Base-by-base conservation (phyloP, 768 basidiomycete genomes). In the Trametes punicea region DNA sequence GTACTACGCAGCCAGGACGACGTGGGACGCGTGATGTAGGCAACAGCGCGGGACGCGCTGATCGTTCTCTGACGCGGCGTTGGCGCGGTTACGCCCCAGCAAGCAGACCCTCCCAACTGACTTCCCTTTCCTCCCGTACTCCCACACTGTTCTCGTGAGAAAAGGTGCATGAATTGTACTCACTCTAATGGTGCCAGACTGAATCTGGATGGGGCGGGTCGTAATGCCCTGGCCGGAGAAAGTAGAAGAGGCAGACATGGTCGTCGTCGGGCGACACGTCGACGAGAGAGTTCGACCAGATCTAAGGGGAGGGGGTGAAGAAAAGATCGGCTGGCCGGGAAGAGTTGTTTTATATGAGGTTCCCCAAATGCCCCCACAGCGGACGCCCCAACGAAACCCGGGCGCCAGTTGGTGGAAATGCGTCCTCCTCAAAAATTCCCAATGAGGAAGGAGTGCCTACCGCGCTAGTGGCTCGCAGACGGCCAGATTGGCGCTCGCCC, bases 121-220 rank as follows among this genome's bases (percentile, higher is more conserved):
- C 51, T 26, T 34, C 23, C 20, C 49, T 9, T 27, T 11, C 34
- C 26, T 25, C 34, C 38, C 29, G 31, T 55, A 27, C 42, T 36
- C 27, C 36, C 27, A 36, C n/a, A n/a, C n/a, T 15, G 15, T 9
- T n/a, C 34, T 8, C 34, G 38, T 27, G 39, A 42, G 15, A 44
- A 41, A 18, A 46, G 20, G 5, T 18, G 9, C 5, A 46, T 2
- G 15, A 36, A 13, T n/a, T 16, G 58, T 27, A 67, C 70, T 65
- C 59, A 73, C 71, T 62, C 70, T 71, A 61, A 66, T 62, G 27
- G 51, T 45, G 20, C 70, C 70, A 21, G 67, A 66, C 38, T 70
- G 69, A 44, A 71, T 63, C 52, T 67, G 62, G 55, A 73, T 63
- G 56, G 71, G 71, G 53, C 71, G 70, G 45, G 64, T 62, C 23